Conservation (phyloP, 2,329 filamentous ascomycete genomes). For the Cordyceps javanica region DNA sequence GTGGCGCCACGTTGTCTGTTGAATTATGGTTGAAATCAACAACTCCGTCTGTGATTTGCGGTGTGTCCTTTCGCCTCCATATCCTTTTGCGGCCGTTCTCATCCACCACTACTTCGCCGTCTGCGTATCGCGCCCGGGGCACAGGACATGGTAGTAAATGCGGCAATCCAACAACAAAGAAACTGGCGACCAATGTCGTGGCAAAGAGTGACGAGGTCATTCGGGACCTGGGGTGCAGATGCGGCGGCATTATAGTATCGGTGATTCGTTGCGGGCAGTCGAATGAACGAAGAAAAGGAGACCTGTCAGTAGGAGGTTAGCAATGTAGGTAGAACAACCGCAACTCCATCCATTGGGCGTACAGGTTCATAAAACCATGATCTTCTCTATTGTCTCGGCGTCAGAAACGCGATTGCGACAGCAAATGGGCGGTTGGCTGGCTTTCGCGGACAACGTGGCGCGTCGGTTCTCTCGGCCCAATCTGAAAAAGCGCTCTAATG, state of each 20-base stretch:
- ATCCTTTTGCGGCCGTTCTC: conserved; percentile 39
- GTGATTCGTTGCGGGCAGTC: conserved; percentile 13
- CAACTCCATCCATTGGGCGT: conserved; percentile 12
- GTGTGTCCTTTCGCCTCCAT: conserved; percentile 33
- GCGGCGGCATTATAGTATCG: conserved; percentile 61
- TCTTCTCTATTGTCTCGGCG: conserved; percentile 3
- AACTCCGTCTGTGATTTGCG: conserved; percentile 39
- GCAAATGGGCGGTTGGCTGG: neutral
- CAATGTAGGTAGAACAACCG: neutral
- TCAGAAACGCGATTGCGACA: neutral
- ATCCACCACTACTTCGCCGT: conserved; percentile 50
- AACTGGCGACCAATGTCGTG: conserved; percentile 81
- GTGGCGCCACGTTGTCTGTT: conserved; percentile 20
- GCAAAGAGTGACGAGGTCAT: conserved; percentile 93
- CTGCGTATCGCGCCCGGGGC: conserved; percentile 67
- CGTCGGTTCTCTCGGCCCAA: neutral
- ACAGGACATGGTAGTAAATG: conserved; percentile 90
- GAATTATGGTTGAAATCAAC: conserved; percentile 40
- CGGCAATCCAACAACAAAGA: conserved; percentile 85
- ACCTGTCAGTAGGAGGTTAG: conserved; percentile 4
- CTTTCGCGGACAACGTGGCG: neutral
- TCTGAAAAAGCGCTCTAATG: conserved; percentile 2
- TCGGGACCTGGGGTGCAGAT: conserved; percentile 88
- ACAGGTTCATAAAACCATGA: conserved; percentile 19
- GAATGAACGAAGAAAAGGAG: neutral